Evolutionary conservation across 805 yeast species (phyloP).

Genomic region (Blastobotrys peoriensis): DNA sequence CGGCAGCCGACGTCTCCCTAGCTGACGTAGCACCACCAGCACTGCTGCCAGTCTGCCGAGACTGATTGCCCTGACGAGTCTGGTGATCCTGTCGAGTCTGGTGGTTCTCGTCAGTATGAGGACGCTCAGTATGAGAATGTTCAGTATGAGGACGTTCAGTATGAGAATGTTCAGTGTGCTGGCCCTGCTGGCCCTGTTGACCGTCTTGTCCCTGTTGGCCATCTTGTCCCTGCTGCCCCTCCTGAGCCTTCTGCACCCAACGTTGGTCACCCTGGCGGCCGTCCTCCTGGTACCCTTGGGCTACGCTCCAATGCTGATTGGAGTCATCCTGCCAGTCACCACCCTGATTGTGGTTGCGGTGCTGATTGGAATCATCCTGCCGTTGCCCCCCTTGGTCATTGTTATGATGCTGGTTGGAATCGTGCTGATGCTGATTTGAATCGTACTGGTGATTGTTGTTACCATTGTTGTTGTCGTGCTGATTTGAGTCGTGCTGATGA

Average conservation of each 20-base stretch:
- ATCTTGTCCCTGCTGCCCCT: not conserved
- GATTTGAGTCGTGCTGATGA: slow-evolving; percentile 8
- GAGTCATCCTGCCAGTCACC: too few species aligned
- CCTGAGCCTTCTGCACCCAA: not conserved
- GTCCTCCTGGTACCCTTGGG: too few species aligned
- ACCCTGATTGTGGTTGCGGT: too few species aligned
- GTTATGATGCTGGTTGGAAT: too few species aligned
- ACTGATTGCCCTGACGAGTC: not conserved
- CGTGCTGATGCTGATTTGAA: too few species aligned
- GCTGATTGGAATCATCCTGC: too few species aligned
- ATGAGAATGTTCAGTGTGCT: slow-evolving; percentile 4
- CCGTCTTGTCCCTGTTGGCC: not conserved
- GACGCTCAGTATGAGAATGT: not conserved
- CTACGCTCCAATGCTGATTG: too few species aligned
- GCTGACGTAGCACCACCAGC: not conserved
- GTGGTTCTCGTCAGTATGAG: not conserved
- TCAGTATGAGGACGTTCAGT: slow-evolving; percentile 1
- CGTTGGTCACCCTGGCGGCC: too few species aligned
- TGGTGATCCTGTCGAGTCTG: not conserved
- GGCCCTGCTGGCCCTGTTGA: slow-evolving; percentile 3
- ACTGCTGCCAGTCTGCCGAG: not conserved
- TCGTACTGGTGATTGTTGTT: too few species aligned
- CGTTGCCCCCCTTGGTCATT: too few species aligned
- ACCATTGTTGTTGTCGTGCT: too few species aligned
- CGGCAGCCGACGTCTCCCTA: not conserved